A percentile compares a stretch with the other conserved stretches of the same genome.
Conservation (phyloP, 176 grass and related monocot species). For the Carex myosuroides region DNA sequence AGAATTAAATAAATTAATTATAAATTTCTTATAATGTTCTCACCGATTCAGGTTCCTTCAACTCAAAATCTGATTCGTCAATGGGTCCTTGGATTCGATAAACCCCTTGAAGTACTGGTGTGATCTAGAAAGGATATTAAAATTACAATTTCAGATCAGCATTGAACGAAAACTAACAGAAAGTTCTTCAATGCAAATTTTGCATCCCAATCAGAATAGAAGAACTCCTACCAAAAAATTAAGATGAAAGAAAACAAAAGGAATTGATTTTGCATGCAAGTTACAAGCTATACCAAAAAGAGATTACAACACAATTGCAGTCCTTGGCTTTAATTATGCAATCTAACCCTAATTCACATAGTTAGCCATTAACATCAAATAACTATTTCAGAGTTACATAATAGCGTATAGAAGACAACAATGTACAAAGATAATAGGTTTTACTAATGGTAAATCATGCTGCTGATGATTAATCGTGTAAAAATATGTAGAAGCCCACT, state of each 20-base stretch:
- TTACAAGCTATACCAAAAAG: not conserved
- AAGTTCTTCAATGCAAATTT: not conserved
- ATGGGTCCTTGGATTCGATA: conserved; percentile 36
- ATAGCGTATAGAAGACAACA: not conserved
- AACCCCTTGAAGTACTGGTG: conserved; percentile 31
- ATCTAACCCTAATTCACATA: not conserved
- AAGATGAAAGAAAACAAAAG: not conserved
- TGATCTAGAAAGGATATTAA: conserved; percentile 46
- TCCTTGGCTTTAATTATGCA: not conserved
- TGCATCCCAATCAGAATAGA: not conserved
- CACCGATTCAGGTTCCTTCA: conserved; percentile 23
- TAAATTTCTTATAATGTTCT: conserved; percentile 13
- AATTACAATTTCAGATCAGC: conserved; percentile 17
- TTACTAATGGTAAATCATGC: not conserved
- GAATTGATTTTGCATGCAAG: not conserved
- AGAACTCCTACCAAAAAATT: not conserved
- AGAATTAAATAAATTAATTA: not conserved
- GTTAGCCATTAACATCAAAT: not conserved
- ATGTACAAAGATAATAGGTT: not conserved
- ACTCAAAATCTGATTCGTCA: conserved; percentile 24
- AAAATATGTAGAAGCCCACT: not conserved
- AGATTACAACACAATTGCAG: not conserved
- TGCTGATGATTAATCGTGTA: not conserved
- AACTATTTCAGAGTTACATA: not conserved
- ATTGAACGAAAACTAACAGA: not conserved